A percentile compares a stretch with the other conserved stretches of the same genome.
Evolutionary conservation across 495 filamentous ascomycete species (phyloP).

Genomic region (Penicillium pulvis): DNA sequence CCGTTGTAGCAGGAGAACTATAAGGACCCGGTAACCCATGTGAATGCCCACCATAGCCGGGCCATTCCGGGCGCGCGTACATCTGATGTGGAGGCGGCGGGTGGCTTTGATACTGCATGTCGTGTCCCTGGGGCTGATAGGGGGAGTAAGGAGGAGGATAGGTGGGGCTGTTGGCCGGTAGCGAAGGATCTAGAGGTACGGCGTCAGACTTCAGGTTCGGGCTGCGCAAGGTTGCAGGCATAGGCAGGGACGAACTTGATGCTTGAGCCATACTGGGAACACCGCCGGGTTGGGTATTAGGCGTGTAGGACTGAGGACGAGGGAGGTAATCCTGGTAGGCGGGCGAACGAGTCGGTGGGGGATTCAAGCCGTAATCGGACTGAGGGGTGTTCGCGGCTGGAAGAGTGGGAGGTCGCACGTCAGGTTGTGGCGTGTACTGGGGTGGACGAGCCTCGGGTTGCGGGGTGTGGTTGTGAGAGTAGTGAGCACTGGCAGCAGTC

Average conservation of each 20-base stretch:
- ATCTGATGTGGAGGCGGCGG: constrained; percentile 61
- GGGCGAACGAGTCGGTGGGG: constrained; percentile 70
- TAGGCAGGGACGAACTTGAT: constrained; percentile 92
- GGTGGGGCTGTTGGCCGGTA: constrained; percentile 87
- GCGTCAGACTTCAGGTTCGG: constrained; percentile 88
- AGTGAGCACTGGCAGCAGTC: constrained; percentile 63
- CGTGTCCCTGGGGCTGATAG: constrained; percentile 77
- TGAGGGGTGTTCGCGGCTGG: constrained; percentile 81
- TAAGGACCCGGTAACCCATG: constrained; percentile 65
- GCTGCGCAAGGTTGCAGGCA: constrained; percentile 65
- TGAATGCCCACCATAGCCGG: constrained; percentile 66
- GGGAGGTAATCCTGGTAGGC: constrained; percentile 78
- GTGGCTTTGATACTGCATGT: constrained; percentile 72
- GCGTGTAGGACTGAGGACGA: constrained; percentile 65
- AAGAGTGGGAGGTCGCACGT: constrained; percentile 65
- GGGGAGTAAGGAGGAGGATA: constrained; percentile 85
- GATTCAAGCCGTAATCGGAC: constrained; percentile 83
- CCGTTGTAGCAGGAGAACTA: constrained; percentile 60
- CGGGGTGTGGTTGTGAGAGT: constrained; percentile 42
- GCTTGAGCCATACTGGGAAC: constrained; percentile 95
- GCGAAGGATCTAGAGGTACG: constrained; percentile 98
- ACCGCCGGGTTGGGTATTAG: constrained; percentile 70
- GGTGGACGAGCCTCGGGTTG: constrained; percentile 49
- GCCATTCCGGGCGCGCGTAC: constrained; percentile 85
- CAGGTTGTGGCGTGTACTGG: constrained; percentile 68